Conservation (phyloP, 192 early-diverging fungal genomes). For the Pecoramyces ruminantium region DNA sequence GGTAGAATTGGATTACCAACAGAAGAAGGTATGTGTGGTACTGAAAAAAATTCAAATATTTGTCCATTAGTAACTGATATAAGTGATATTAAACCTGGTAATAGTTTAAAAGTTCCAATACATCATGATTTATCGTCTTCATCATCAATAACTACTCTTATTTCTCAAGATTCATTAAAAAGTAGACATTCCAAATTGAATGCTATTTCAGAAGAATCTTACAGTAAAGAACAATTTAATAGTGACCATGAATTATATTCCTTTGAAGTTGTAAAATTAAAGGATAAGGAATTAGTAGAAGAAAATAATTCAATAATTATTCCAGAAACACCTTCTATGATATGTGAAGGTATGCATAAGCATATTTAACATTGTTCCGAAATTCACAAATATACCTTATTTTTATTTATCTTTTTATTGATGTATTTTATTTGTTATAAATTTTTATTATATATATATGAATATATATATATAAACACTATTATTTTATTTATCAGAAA, state of each 20-base stretch:
- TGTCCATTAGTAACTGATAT: not conserved
- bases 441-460: no score
- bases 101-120: not conserved
- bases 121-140: not conserved
- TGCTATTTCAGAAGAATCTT: not conserved
- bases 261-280: not conserved
- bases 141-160: not conserved
- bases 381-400: no score
- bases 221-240: not conserved
- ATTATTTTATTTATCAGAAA: no score
- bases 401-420: no score
- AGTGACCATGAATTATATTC: not conserved
- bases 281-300: not conserved
- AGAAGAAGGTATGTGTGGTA: not conserved
- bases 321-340: not conserved
- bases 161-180: not conserved
- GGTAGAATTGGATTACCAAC: not conserved
- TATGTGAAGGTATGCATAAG: not conserved
- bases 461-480: no score
- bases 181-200: not conserved
- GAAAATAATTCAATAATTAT: not conserved
- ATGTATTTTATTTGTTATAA: no score
- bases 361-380: no score
- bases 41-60: not conserved
- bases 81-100: not conserved